phyloP scores from a whole-genome alignment of 2,329 filamentous ascomycete species.

The Mycosphaerelloides madeirae region DNA sequence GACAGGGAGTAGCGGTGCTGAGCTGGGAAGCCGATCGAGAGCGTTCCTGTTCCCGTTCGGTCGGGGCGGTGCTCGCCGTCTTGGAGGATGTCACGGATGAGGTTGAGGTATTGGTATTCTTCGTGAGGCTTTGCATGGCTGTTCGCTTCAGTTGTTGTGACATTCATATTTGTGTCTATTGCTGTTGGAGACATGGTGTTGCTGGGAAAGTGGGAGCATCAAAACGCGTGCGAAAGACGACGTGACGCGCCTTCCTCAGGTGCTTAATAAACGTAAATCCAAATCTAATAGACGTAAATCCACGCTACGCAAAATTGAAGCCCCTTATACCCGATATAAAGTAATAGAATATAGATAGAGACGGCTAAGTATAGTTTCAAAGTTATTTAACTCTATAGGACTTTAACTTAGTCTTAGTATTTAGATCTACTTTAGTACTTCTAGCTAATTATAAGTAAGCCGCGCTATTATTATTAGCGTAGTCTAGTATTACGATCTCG shows the following conservation, averaged over 20 bases:
- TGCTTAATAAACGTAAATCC: too few relatives aligned
- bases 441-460: too few relatives aligned
- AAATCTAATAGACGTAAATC: too few relatives aligned
- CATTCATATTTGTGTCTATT: conserved; percentile 17
- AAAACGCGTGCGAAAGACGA: conserved; percentile 6
- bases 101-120: conserved; percentile 88
- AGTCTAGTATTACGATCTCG: too few relatives aligned
- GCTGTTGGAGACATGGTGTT: conserved; percentile 29
- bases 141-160: conserved; percentile 6
- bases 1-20: conserved; percentile 84
- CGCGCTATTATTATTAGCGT: too few relatives aligned
- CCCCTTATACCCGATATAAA: too few relatives aligned
- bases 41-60: conserved; percentile 89
- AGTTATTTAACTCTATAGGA: too few relatives aligned
- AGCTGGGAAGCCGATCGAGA: conserved; percentile 79
- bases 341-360: too few relatives aligned
- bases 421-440: too few relatives aligned
- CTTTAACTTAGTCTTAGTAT: too few relatives aligned
- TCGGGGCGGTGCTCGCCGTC: conserved; percentile 86
- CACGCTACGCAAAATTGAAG: too few relatives aligned
- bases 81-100: conserved; percentile 78
- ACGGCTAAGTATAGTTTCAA: too few relatives aligned
- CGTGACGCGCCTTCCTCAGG: conserved; percentile 12
- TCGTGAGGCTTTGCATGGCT: conserved; percentile 55
- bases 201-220: not conserved